A percentile compares a stretch with the other conserved stretches of the same genome.
These are phyloP conservation scores for Megacollybia marginata DNA, from an alignment of 768 basidiomycete species.

Conservation along the genomic window DNA sequence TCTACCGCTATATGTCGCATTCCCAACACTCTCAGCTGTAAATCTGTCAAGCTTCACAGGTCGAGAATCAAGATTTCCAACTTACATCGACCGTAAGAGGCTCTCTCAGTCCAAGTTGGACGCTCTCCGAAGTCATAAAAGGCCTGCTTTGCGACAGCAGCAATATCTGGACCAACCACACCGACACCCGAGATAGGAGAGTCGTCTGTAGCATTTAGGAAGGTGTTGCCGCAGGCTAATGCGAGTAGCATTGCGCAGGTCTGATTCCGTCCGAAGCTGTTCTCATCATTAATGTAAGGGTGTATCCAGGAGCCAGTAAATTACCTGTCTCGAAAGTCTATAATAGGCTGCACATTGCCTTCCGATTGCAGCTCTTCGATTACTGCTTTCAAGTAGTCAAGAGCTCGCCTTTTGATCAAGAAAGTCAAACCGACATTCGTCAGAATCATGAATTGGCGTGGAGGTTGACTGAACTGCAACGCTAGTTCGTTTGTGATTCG, in stretches of 20 bases:
- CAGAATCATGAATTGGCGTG: slow-evolving; percentile 79
- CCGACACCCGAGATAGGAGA: slow-evolving; percentile 37
- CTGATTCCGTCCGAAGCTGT: slow-evolving; percentile 85
- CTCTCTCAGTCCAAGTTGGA: slow-evolving; percentile 74
- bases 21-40: slow-evolving; percentile 61
- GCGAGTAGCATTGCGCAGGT: slow-evolving; percentile 89
- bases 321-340: slow-evolving; percentile 77
- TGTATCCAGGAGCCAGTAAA: slow-evolving; percentile 6
- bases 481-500: slow-evolving; percentile 73
- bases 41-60: slow-evolving; percentile 1
- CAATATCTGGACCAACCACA: slow-evolving; percentile 53
- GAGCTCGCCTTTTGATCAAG: slow-evolving; percentile 70
- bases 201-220: slow-evolving; percentile 53
- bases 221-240: slow-evolving; percentile 79
- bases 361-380: slow-evolving; percentile 79
- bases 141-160: slow-evolving; percentile 70
- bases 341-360: slow-evolving; percentile 68
- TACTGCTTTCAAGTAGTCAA: slow-evolving; percentile 78
- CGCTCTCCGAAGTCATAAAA: slow-evolving; percentile 84
- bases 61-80: slow-evolving; percentile 1
- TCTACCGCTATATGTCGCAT: slow-evolving; percentile 76
- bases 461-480: slow-evolving; percentile 66
- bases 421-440: slow-evolving; percentile 83
- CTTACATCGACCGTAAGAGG: slow-evolving; percentile 70
- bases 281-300: slow-evolving; percentile 3